These are phyloP conservation scores for Cydonia oblonga DNA, from an alignment of 331 rosid genomes.

Conservation along the genomic window DNA sequence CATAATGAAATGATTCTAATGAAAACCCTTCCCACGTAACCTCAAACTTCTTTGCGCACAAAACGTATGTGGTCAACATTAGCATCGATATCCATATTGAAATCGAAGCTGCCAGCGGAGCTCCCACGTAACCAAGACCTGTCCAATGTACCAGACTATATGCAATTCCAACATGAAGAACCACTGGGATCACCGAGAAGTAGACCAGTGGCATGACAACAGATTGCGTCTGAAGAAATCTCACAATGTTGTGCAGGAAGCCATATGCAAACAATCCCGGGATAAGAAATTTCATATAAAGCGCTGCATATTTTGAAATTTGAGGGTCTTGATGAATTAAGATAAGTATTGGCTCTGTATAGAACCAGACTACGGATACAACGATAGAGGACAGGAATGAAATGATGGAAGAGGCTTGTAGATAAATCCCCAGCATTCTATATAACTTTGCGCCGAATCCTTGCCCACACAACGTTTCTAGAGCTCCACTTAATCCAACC, in stretches of 20 bases:
- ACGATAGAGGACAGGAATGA: constrained; percentile 34
- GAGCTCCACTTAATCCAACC: constrained; percentile 80
- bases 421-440: constrained; percentile 54
- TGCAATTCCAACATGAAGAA: constrained; percentile 36
- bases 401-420: constrained; percentile 62
- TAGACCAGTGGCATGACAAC: constrained; percentile 37
- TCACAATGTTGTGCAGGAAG: constrained; percentile 47
- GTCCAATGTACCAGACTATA: constrained; percentile 44
- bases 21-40: constrained; percentile 70
- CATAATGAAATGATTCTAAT: constrained; percentile 26
- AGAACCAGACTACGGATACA: constrained; percentile 53
- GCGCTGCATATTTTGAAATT: constrained; percentile 42
- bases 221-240: constrained; percentile 78
- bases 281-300: constrained; percentile 45
- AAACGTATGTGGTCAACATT: constrained; percentile 27
- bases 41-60: constrained; percentile 29
- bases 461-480: constrained; percentile 85
- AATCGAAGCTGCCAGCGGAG: constrained; percentile 50
- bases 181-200: constrained; percentile 38
- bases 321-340: constrained; percentile 55
- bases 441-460: constrained; percentile 60
- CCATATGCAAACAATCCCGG: constrained; percentile 65
- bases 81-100: constrained; percentile 53
- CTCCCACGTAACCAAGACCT: constrained; percentile 42
- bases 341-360: constrained; percentile 46